Conservation (phyloP, 2,329 filamentous ascomycete genomes). For the Talaromyces sp. region DNA sequence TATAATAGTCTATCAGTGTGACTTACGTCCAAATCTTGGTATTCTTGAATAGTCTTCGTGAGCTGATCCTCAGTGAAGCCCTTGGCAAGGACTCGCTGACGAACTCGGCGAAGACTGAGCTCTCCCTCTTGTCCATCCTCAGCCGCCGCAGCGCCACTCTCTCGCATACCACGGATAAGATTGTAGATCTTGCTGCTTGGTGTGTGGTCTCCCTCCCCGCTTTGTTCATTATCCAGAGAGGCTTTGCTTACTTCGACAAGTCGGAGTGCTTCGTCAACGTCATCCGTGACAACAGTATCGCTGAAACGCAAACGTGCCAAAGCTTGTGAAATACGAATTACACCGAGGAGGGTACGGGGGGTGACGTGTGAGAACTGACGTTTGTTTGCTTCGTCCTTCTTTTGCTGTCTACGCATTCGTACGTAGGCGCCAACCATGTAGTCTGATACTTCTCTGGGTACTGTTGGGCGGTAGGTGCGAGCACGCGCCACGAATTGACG, state of each 20-base stretch:
- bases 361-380: constrained; percentile 93
- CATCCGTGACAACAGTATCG: constrained; percentile 77
- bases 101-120: constrained; percentile 80
- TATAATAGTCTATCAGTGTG: too few species aligned
- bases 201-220: constrained; percentile 65
- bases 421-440: constrained; percentile 98
- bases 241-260: constrained; percentile 93
- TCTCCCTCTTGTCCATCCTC: constrained; percentile 71
- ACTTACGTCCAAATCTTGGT: constrained; percentile 81
- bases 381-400: constrained; percentile 83
- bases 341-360: constrained; percentile 85
- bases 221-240: constrained; percentile 71
- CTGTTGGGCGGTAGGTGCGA: constrained; percentile 79
- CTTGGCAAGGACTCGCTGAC: constrained; percentile 89
- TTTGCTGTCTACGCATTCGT: constrained; percentile 85
- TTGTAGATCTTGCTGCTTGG: constrained; percentile 91
- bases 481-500: constrained; percentile 94
- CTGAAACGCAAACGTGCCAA: constrained; percentile 88
- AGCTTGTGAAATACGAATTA: constrained; percentile 89
- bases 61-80: constrained; percentile 96
- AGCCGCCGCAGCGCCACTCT: constrained; percentile 75
- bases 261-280: constrained; percentile 91
- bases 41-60: constrained; percentile 80
- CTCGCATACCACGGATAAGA: constrained; percentile 81
- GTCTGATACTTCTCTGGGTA: constrained; percentile 81